Base-by-base conservation (phyloP, 208 protist genomes). In the Wallacemonas collosoma region DNA sequence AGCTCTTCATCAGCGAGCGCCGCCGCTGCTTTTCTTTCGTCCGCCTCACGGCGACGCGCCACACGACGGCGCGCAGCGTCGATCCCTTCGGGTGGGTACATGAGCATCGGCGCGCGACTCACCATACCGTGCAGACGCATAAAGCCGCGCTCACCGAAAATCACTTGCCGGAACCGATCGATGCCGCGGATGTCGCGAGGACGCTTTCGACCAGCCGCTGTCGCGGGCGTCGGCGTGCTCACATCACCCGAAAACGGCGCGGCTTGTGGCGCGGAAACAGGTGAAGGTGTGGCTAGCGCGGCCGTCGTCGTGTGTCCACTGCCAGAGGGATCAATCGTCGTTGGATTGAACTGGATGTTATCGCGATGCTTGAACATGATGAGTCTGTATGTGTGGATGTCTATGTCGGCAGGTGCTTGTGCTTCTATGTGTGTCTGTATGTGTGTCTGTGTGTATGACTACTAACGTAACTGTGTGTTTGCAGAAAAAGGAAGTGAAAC, bases 11-110 rank as follows among this genome's bases (percentile, higher is more conserved):
- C 65, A 26, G 43, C 43, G n/a, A 51, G 12, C 36, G 48, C 72
- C 40, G 61, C 72, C 44, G 51, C 62, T 48, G 62, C 48, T 72
- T 70, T 69, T 9, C 40, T 26, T n/a, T 61, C 36, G 36, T 41
- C 47, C 47, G 36, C 44, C 5, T 41, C 68, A 0, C 41, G 48
- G 41, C 14, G 47, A 0, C 67, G 64, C 48, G 55, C 39, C 17
- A 80, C 57, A n/a, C 73, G 76, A 56, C 53, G 48, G 26, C 89
- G 82, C 2, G 85, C 91, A 44, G 38, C 85, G 1, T 84, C 80
- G 62, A 91, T 80, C 40, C 81, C 85, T n/a, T 75, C 81, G 1
- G 91, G 91, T 4, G 86, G 91, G 64, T 96, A 96, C 91, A 96
- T 93, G 61, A 96, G 78, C 0, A 79, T 63, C 1, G 91, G 85